These are phyloP conservation scores for Phytopythium delawarense DNA, from an alignment of 352 stramenopile species.

Conservation along the genomic window DNA sequence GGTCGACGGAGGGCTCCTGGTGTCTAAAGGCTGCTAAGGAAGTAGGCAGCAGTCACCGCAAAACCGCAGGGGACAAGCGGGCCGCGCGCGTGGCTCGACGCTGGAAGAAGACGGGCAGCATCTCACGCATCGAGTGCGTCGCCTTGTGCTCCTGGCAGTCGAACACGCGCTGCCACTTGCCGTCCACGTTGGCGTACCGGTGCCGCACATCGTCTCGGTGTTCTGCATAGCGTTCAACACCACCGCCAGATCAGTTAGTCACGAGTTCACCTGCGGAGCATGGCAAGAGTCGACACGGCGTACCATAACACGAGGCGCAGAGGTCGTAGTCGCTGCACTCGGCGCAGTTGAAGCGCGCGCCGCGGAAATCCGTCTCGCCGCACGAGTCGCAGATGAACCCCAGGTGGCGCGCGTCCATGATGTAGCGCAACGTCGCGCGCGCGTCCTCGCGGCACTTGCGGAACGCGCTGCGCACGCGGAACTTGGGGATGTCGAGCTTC, in stretches of 20 bases:
- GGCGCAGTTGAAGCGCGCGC: slow-evolving; percentile 67
- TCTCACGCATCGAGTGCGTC: slow-evolving; percentile 54
- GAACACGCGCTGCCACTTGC: slow-evolving; percentile 75
- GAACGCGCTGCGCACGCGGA: slow-evolving; percentile 74
- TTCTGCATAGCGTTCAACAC: slow-evolving; percentile 17
- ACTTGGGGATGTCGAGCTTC: slow-evolving; percentile 73
- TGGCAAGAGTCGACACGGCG: background rate
- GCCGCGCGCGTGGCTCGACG: background rate
- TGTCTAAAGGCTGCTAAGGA: background rate
- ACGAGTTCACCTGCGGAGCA: background rate
- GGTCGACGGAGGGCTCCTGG: background rate
- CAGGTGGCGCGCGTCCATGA: slow-evolving; percentile 78
- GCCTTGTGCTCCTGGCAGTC: slow-evolving; percentile 68
- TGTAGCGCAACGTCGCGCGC: slow-evolving; percentile 59
- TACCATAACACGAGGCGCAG: slow-evolving; percentile 60
- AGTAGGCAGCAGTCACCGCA: background rate
- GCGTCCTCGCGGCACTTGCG: slow-evolving; percentile 74
- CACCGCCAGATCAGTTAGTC: background rate
- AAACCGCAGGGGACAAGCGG: background rate
- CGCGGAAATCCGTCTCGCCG: slow-evolving; percentile 75
- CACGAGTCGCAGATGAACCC: slow-evolving; percentile 84
- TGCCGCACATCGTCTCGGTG: slow-evolving; percentile 60
- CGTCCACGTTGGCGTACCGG: slow-evolving; percentile 76
- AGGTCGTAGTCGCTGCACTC: slow-evolving; percentile 80
- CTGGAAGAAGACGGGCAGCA: slow-evolving; percentile 67